phyloP scores from a whole-genome alignment of 1,139 yeast genomes.

The Cylindricascospora bacillispora region DNA sequence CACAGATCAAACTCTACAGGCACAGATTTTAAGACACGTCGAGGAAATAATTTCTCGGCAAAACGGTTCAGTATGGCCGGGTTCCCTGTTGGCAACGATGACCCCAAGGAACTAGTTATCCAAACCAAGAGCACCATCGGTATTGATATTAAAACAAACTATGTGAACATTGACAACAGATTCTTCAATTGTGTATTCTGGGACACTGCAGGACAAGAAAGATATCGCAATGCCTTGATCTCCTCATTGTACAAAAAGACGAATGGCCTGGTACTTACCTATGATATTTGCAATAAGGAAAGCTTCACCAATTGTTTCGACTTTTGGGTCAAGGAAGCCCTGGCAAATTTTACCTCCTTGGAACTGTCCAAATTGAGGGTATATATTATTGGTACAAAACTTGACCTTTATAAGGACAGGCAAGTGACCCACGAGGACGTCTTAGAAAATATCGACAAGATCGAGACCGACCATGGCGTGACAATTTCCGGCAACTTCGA shows the following conservation, averaged over 20 bases:
- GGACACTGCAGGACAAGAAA: conserved; percentile 59
- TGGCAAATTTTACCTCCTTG: conserved; percentile 21
- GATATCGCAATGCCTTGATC: conserved; percentile 42
- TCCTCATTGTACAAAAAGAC: conserved; percentile 52
- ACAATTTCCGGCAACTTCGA: conserved; percentile 24
- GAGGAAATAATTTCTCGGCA: too few relatives aligned
- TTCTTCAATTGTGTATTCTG: conserved; percentile 38
- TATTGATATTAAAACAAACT: conserved; percentile 48
- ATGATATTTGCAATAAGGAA: conserved; percentile 44
- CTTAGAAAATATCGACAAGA: conserved; percentile 12
- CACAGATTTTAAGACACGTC: too few relatives aligned
- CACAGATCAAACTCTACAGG: conserved; percentile 2
- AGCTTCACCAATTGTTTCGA: conserved; percentile 41
- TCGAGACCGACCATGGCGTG: conserved; percentile 15
- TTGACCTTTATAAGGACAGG: conserved; percentile 25
- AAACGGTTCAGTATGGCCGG: too few relatives aligned
- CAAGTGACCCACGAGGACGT: conserved; percentile 24
- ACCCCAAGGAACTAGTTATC: conserved; percentile 18
- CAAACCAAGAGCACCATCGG: conserved; percentile 41
- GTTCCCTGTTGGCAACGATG: too few relatives aligned
- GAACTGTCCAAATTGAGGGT: conserved; percentile 24
- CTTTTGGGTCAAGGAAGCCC: conserved; percentile 31
- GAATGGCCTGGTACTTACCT: conserved; percentile 50
- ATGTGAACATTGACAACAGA: conserved; percentile 49
- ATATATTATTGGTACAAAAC: conserved; percentile 33